Evolutionary conservation across 2,329 filamentous ascomycete species (phyloP), one percentile per base, ranked within the genome.

Genomic region (Didymella glomerata): DNA sequence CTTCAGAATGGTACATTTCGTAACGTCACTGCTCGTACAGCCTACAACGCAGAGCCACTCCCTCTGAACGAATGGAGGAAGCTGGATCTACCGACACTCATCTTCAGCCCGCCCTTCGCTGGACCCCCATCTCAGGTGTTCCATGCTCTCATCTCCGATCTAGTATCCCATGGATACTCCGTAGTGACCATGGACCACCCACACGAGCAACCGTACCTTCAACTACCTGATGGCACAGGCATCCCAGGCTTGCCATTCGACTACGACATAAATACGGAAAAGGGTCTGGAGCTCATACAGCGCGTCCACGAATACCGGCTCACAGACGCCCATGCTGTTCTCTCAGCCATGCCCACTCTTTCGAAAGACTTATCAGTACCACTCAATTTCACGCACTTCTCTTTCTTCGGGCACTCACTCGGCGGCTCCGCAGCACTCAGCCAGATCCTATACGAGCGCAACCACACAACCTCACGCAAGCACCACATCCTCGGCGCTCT

Each of bases 171-270:
- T 9, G 61, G 63, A 24, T 64, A 63, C 48, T 48, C 60, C 8
- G 46, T 66, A n/a, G 47, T 66, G 11, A 60, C 54, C 11, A 30
- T 66, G 2, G 66, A 66, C 38, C 66, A 68, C 41, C 66, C 66
- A 1, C 58, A 62, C 51, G 66, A 68, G 44, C 55, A 60, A 36
- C 64, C 63, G 14, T 68, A 62, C 32, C 36, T 68, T 3, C 34
- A 63, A 28, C 61, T 62, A 5, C 64, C 66, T 2, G 32, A 68
- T 25, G 58, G 62, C 20, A 65, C 62, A 0, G 46, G 32, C 10
- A 40, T 62, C 30, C 6, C 36, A 9, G 61, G 58, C 11, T 30
- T 58, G 13, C 28, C 48, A 7, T 49, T 63, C 16, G 36, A 50
- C 50, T 57, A 46, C 18, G 27, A 44, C 11, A 40, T 40, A 2